Base-by-base conservation (phyloP, 257 asterid genomes). In the Jacaranda mimosifolia region DNA sequence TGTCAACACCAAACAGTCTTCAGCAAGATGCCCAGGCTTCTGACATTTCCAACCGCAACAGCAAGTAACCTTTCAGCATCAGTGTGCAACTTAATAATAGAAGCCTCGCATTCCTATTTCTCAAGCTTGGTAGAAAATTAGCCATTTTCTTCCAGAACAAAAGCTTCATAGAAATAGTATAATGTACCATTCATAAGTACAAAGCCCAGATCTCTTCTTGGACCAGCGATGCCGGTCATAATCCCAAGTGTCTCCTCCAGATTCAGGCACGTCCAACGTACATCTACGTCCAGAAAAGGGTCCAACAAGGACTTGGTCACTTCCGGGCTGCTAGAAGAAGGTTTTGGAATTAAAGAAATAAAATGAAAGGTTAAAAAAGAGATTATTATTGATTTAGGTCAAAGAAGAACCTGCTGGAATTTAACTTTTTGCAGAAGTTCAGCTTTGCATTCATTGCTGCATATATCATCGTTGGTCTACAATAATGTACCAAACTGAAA, bases 21-120 rank as follows among this genome's bases (percentile, higher is more conserved):
- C 93, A 12, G 97, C 89, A 75, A 94, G 96, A 85, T 94, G 98
- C 72, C 98, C 97, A 67, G 97, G 94, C 83, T 87, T 92, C 73
- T 77, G 85, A 74, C 97, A 94, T 83, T 94, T 94, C 96, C 97
- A 90, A 79, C 98, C 90, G 85, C 85, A 88, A 78, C 68, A 76
- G 68, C 15, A 82, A 78, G 72, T 51, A 70, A 40, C 19, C 56
- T 35, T 36, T 62, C 39, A 62, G 42, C 21, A 18, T 19, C 73
- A 62, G 56, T 2, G 52, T 39, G 35, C 45, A 38, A 64, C 42
- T 63, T 9, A 76, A 43, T 43, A 9, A 59, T 32, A 73, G 71
- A 77, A 62, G 58, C 63, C 72, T 7, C 38, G 26, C 45, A 48
- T 40, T 52, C 48, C 36, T 13, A 26, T 51, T 52, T 63, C 60